A percentile compares a stretch with the other conserved stretches of the same genome.
Conservation (phyloP, 2,329 filamentous ascomycete genomes). For the Leptographium flavum region DNA sequence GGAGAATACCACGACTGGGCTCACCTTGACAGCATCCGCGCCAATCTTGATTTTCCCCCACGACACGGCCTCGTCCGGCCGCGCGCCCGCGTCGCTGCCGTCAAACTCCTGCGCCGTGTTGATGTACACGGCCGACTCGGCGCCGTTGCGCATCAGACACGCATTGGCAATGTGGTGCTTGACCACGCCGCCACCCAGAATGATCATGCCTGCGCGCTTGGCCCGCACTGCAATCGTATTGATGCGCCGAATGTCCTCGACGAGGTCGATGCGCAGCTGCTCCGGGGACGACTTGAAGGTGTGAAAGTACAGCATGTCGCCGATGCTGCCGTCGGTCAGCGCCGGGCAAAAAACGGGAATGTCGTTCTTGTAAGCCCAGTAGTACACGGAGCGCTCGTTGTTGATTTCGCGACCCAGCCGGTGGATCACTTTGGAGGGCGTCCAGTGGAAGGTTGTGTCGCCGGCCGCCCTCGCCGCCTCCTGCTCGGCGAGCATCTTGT, state of each 20-base stretch:
- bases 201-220: slow-evolving; percentile 84
- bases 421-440: slow-evolving; percentile 80
- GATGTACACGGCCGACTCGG: slow-evolving; percentile 92
- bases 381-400: slow-evolving; percentile 80
- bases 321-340: slow-evolving; percentile 84
- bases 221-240: slow-evolving; percentile 85
- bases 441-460: slow-evolving; percentile 71
- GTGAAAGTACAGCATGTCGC: slow-evolving; percentile 98
- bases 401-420: slow-evolving; percentile 89
- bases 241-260: slow-evolving; percentile 83
- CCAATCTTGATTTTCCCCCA: slow-evolving; percentile 96
- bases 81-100: slow-evolving; percentile 85
- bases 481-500: slow-evolving; percentile 86
- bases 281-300: slow-evolving; percentile 78
- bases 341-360: slow-evolving; percentile 97
- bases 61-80: slow-evolving; percentile 91
- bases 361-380: slow-evolving; percentile 95
- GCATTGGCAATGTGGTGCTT: slow-evolving; percentile 99
- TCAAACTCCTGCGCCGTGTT: slow-evolving; percentile 98
- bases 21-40: slow-evolving; percentile 77
- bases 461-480: slow-evolving; percentile 39
- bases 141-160: slow-evolving; percentile 92
- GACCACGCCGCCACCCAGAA: slow-evolving; percentile 84
- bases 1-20: background rate
- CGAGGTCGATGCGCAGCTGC: slow-evolving; percentile 77